phyloP scores from a whole-genome alignment of 2,329 filamentous ascomycete genomes.

The Penicillium sp. region DNA sequence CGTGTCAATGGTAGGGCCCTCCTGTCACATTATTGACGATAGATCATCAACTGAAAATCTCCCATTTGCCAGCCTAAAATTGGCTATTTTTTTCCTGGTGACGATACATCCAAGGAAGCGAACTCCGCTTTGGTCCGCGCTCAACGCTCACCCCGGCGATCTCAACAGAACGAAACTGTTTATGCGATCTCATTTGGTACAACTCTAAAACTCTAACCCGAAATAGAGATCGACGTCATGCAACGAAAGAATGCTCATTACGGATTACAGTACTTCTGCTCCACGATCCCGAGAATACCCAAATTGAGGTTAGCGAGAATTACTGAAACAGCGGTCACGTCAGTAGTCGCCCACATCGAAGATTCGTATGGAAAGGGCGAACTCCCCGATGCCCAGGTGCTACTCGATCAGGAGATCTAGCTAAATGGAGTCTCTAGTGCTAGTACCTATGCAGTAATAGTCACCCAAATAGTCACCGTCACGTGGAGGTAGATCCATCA shows the following conservation, averaged over 20 bases:
- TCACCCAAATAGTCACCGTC: neutral
- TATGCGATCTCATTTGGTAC: neutral
- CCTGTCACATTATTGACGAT: neutral
- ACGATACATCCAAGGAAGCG: constrained; percentile 19
- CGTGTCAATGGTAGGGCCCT: neutral
- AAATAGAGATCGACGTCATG: constrained; percentile 1
- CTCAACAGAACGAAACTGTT: neutral
- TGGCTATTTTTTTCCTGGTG: neutral
- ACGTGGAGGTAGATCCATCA: constrained; percentile 1
- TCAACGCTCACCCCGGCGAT: neutral
- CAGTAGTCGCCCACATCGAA: neutral
- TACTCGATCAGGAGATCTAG: constrained; percentile 4
- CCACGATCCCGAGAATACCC: neutral
- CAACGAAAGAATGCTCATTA: neutral
- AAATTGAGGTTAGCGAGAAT: neutral
- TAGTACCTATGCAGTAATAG: neutral
- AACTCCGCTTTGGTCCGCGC: neutral
- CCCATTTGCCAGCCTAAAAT: neutral
- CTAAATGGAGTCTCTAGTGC: neutral
- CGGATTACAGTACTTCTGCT: neutral
- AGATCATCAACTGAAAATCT: neutral
- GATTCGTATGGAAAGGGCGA: neutral
- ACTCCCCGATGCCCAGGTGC: neutral
- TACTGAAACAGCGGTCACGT: neutral
- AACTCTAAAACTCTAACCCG: neutral